A percentile compares a stretch with the other conserved stretches of the same genome.
phyloP scores from a whole-genome alignment of 495 filamentous ascomycete species.

The Aspergillus bertholletiae region DNA sequence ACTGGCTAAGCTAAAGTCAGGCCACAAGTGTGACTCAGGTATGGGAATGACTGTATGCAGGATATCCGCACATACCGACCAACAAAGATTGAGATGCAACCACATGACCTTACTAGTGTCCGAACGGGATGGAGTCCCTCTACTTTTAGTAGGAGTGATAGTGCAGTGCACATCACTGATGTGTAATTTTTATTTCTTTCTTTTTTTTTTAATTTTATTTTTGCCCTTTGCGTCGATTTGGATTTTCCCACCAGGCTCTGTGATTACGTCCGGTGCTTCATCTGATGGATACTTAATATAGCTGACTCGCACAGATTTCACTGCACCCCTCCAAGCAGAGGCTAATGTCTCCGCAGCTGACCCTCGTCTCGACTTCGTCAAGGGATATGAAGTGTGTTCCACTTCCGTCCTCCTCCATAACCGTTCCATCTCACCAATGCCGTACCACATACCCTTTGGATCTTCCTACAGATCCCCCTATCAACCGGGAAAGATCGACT shows the following conservation, averaged over 20 bases:
- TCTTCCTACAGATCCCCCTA: background rate
- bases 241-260: slow-evolving; percentile 1
- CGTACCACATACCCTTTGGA: background rate
- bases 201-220: too few species aligned
- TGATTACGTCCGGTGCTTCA: slow-evolving; percentile 1
- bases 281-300: slow-evolving; percentile 3
- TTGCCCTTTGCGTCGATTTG: too few species aligned
- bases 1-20: background rate
- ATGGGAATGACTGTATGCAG: background rate
- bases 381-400: slow-evolving; percentile 7
- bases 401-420: background rate
- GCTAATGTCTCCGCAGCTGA: slow-evolving; percentile 3
- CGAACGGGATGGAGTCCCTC: background rate
- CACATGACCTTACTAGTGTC: slow-evolving; percentile 4
- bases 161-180: slow-evolving; percentile 6
- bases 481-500: slow-evolving; percentile 2
- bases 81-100: background rate
- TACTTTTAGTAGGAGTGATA: background rate
- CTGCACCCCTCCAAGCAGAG: background rate
- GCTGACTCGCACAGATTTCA: slow-evolving; percentile 1
- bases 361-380: too few species aligned
- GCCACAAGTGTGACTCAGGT: background rate
- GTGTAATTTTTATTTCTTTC: too few species aligned
- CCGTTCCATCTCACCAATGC: background rate
- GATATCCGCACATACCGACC: background rate